Percentiles rank a stretch among this genome's conserved stretches.
Evolutionary conservation across 331 rosid species (phyloP).

Genomic region (Malus hybrid): DNA sequence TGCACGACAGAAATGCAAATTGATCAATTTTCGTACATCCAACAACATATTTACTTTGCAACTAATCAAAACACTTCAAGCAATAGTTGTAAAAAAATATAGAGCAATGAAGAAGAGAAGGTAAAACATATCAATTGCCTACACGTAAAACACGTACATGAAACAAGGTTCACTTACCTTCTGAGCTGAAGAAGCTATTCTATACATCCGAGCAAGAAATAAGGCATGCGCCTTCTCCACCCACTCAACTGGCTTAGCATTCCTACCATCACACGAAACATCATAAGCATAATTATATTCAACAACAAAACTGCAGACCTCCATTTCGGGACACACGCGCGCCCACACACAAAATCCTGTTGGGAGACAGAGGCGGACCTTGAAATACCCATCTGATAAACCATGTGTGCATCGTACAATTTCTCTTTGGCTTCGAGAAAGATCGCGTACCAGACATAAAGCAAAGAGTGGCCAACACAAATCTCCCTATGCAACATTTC

Average conservation of each 20-base stretch:
- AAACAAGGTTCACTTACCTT: slow-evolving; percentile 23
- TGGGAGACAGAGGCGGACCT: slow-evolving; percentile 27
- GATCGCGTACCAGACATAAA: too few species aligned
- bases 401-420: slow-evolving; percentile 33
- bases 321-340: not conserved
- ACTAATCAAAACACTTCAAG: not conserved
- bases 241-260: slow-evolving; percentile 74
- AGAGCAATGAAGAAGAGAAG: not conserved
- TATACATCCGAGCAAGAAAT: slow-evolving; percentile 60
- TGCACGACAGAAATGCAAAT: slow-evolving; percentile 23
- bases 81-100: not conserved
- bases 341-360: not conserved
- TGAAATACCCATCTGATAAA: slow-evolving; percentile 35
- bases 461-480: too few species aligned
- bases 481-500: slow-evolving; percentile 41
- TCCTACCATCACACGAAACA: slow-evolving; percentile 36
- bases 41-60: not conserved
- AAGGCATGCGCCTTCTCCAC: slow-evolving; percentile 55
- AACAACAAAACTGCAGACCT: slow-evolving; percentile 13
- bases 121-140: not conserved
- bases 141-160: not conserved
- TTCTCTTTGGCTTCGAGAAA: not conserved
- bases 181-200: slow-evolving; percentile 31
- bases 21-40: not conserved
- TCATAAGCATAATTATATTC: slow-evolving; percentile 7